phyloP scores from a whole-genome alignment of 2,329 filamentous ascomycete species.

The Penicillium griseofulvum region DNA sequence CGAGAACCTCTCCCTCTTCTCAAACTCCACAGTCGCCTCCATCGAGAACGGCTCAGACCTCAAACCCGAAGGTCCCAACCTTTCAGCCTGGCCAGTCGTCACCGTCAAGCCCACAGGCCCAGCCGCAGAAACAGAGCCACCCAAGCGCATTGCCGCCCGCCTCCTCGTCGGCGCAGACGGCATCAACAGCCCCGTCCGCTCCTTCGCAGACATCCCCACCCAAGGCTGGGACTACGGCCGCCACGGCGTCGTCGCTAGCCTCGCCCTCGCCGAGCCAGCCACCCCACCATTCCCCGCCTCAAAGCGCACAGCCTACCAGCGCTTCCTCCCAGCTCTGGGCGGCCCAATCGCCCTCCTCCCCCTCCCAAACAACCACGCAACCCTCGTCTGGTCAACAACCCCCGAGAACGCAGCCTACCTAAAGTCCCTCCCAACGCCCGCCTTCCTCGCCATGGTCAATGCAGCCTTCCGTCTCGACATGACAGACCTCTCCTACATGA shows the following conservation, averaged over 20 bases:
- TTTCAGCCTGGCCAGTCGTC: constrained; percentile 85
- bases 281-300: constrained; percentile 32
- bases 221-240: constrained; percentile 91
- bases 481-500: constrained; percentile 79
- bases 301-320: constrained; percentile 81
- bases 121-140: constrained; percentile 15
- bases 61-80: constrained; percentile 66
- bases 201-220: constrained; percentile 81
- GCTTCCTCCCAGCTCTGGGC: constrained; percentile 75
- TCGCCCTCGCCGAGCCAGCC: constrained; percentile 61
- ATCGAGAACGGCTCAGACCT: constrained; percentile 68
- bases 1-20: constrained; percentile 63
- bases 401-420: constrained; percentile 73
- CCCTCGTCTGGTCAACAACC: constrained; percentile 92
- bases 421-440: constrained; percentile 67
- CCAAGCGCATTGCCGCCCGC: constrained; percentile 68
- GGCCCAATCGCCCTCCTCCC: constrained; percentile 91
- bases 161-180: constrained; percentile 91
- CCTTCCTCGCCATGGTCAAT: constrained; percentile 87
- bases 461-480: constrained; percentile 81
- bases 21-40: constrained; percentile 72
- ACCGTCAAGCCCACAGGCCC: constrained; percentile 59
- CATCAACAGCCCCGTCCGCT: constrained; percentile 86
- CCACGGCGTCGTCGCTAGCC: constrained; percentile 86
- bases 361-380: constrained; percentile 76